phyloP scores from a whole-genome alignment of 306 rosid species.

The Argentina anserina region DNA sequence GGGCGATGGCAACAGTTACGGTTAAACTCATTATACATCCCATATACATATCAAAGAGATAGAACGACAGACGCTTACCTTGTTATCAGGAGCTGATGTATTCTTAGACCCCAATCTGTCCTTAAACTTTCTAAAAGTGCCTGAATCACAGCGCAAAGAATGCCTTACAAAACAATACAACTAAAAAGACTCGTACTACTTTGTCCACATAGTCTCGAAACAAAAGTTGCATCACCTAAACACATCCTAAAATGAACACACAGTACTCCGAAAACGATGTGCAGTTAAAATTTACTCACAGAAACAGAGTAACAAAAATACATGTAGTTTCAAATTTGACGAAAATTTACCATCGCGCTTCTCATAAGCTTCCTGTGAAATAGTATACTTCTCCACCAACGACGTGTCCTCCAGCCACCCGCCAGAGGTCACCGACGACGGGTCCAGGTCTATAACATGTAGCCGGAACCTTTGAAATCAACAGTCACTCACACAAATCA shows the following conservation, averaged over 20 bases:
- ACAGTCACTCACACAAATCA: constrained; percentile 14
- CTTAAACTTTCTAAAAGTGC: constrained; percentile 73
- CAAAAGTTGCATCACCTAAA: not conserved
- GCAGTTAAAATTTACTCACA: not conserved
- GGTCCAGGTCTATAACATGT: constrained; percentile 78
- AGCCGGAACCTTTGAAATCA: constrained; percentile 73
- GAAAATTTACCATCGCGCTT: constrained; percentile 60
- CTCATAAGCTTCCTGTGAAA: constrained; percentile 78
- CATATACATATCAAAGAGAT: not conserved
- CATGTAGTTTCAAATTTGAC: not conserved
- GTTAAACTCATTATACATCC: not conserved
- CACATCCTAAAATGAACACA: not conserved
- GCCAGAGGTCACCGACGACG: constrained; percentile 83
- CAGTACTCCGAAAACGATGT: not conserved
- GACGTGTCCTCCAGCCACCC: constrained; percentile 98
- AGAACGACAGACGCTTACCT: constrained; percentile 41
- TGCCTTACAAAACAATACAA: not conserved
- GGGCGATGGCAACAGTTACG: not conserved
- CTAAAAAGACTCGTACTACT: not conserved
- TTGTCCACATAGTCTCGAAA: not conserved
- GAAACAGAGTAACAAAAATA: not conserved
- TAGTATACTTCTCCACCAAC: constrained; percentile 71
- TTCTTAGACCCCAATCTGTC: constrained; percentile 58
- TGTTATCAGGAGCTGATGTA: constrained; percentile 51
- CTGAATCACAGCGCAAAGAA: constrained; percentile 37